A percentile compares a stretch with the other conserved stretches of the same genome.
These are phyloP conservation scores for Patellifolia procumbens DNA, from an alignment of 179 eudicot species.

Conservation along the genomic window DNA sequence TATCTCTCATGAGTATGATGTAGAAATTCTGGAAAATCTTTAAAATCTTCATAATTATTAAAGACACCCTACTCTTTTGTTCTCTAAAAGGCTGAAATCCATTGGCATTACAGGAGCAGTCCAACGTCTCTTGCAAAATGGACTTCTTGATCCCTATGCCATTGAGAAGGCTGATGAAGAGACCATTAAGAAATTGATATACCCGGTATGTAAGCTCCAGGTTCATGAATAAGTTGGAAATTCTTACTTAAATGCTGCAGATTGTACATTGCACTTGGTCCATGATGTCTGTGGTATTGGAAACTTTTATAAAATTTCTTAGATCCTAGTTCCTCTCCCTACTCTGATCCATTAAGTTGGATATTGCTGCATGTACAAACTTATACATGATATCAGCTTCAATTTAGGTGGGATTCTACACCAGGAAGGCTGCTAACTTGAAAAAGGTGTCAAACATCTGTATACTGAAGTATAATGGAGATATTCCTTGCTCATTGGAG, in stretches of 20 bases:
- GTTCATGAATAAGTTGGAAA: constrained; percentile 4
- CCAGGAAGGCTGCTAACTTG: constrained; percentile 81
- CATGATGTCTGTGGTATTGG: neutral
- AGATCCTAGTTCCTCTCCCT: neutral
- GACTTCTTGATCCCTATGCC: constrained; percentile 67
- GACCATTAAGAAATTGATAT: constrained; percentile 71
- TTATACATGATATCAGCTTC: neutral
- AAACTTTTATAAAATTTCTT: neutral
- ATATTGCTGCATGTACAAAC: neutral
- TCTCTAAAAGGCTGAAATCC: constrained; percentile 3
- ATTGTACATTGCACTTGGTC: neutral
- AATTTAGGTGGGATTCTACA: constrained; percentile 83
- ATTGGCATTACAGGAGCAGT: constrained; percentile 66
- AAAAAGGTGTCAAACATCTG: constrained; percentile 85
- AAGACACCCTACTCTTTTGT: constrained; percentile 1
- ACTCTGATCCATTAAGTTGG: neutral
- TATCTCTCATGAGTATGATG: neutral
- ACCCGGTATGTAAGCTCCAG: constrained; percentile 55
- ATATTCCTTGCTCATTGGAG: constrained; percentile 78
- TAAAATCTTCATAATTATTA: neutral
- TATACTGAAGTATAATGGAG: constrained; percentile 72
- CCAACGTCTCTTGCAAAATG: constrained; percentile 76
- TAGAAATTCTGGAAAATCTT: neutral
- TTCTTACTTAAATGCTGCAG: neutral
- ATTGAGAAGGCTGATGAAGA: constrained; percentile 76